Conservation (phyloP, 768 basidiomycete genomes). For the Phylloporus scabripes region DNA sequence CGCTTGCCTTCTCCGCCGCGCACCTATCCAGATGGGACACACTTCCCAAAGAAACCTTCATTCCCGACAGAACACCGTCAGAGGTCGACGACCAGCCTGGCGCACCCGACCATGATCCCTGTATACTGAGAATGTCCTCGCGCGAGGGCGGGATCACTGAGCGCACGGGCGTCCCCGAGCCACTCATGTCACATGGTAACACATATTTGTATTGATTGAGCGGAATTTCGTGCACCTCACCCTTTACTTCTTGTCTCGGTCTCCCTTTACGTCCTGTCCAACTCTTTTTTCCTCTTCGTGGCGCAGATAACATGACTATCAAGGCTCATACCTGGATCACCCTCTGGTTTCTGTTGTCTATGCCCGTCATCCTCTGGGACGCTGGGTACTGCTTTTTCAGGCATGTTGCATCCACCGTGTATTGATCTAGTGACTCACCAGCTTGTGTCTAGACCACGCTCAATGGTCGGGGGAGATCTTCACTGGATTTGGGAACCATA, state of each 20-base stretch:
- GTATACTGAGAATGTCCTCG: neutral
- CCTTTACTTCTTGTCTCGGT: neutral
- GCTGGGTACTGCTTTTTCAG: constrained; percentile 75
- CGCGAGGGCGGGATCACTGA: neutral
- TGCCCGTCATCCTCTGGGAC: constrained; percentile 67
- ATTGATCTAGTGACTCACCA: neutral
- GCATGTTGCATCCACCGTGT: constrained; percentile 28
- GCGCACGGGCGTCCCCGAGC: neutral
- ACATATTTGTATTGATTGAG: neutral
- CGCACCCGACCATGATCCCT: neutral
- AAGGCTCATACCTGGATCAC: constrained; percentile 55
- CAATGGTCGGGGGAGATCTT: constrained; percentile 81
- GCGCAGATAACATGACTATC: constrained; percentile 36
- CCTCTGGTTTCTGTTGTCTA: constrained; percentile 57
- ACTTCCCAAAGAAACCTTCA: constrained; percentile 4
- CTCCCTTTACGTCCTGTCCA: neutral
- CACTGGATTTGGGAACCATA: constrained; percentile 93
- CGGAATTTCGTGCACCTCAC: neutral
- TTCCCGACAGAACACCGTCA: neutral
- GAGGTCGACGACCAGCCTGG: neutral
- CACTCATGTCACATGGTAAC: neutral
- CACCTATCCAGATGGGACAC: constrained; percentile 26
- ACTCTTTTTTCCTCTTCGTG: neutral
- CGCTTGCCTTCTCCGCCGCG: constrained; percentile 29
- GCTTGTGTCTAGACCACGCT: constrained; percentile 57